Percentiles rank a stretch among this genome's conserved stretches.
These are phyloP conservation scores for Cryphonectria carpinicola DNA, from an alignment of 2,329 filamentous ascomycete species.

Conservation along the genomic window DNA sequence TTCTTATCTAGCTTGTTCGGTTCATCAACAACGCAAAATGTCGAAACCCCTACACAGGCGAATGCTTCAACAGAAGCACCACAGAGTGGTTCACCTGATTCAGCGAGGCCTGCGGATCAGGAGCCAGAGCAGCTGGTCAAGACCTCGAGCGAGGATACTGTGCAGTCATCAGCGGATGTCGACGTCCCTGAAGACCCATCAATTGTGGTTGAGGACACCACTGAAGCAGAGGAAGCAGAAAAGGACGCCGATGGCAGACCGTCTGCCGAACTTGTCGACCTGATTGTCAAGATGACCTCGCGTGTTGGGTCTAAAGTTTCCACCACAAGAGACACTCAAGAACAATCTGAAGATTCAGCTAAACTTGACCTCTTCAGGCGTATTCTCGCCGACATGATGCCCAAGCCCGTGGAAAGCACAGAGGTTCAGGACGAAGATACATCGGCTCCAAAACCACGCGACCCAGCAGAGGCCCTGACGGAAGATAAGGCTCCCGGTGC, in stretches of 20 bases:
- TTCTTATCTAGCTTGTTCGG: constrained; percentile 25
- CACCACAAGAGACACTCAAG: constrained; percentile 32
- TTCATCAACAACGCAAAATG: background rate
- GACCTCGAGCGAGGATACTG: background rate
- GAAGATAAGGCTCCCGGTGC: constrained; percentile 19
- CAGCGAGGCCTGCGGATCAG: background rate
- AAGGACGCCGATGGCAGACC: constrained; percentile 22
- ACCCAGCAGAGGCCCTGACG: background rate
- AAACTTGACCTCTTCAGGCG: constrained; percentile 55
- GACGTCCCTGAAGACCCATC: background rate
- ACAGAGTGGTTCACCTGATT: background rate
- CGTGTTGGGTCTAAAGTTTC: constrained; percentile 44
- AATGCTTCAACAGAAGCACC: background rate
- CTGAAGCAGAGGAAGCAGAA: constrained; percentile 15
- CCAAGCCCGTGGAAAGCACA: constrained; percentile 38
- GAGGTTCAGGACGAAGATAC: constrained; percentile 7
- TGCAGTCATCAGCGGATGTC: background rate
- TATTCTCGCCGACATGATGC: constrained; percentile 54
- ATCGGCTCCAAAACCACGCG: background rate
- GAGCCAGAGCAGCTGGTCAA: background rate
- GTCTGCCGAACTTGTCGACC: constrained; percentile 45
- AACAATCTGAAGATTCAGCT: constrained; percentile 36
- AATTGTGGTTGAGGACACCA: background rate
- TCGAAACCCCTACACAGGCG: constrained; percentile 7
- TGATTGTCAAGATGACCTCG: constrained; percentile 56